phyloP scores from a whole-genome alignment of 805 yeast genomes.

The Saccharomycopsis sp. region DNA sequence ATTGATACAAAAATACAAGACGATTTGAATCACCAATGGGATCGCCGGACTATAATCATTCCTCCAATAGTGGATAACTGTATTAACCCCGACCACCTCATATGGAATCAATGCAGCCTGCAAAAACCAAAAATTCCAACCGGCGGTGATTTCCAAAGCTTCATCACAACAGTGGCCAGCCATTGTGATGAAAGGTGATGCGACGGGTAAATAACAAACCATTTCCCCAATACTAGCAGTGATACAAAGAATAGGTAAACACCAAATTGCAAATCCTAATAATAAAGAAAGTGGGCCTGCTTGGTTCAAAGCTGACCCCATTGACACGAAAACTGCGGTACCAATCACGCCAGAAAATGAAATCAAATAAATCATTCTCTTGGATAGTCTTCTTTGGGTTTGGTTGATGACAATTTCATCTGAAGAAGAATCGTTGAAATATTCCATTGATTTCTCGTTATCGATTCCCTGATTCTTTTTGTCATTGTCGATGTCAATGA shows the following conservation, averaged over 20 bases:
- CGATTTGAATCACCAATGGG: conserved; percentile 58
- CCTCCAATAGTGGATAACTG: conserved; percentile 76
- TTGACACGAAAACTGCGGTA: conserved; percentile 69
- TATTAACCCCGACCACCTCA: conserved; percentile 74
- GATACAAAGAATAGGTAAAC: conserved; percentile 57
- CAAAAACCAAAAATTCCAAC: conserved; percentile 74
- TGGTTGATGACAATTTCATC: conserved; percentile 4
- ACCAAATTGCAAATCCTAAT: conserved; percentile 62
- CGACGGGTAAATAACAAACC: conserved; percentile 68
- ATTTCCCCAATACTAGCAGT: conserved; percentile 73
- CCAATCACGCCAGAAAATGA: conserved; percentile 82
- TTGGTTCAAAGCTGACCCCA: conserved; percentile 52
- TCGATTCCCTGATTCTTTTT: background rate
- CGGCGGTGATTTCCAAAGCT: conserved; percentile 66
- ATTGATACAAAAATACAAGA: conserved; percentile 56
- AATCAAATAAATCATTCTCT: conserved; percentile 68
- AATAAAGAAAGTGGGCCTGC: conserved; percentile 69
- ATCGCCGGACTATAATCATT: conserved; percentile 69
- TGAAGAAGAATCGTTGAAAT: background rate
- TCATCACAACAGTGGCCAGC: conserved; percentile 73
- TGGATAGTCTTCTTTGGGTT: conserved; percentile 17
- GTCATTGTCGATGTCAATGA: background rate
- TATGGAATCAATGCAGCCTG: conserved; percentile 76
- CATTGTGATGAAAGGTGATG: conserved; percentile 69
- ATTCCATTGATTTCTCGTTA: background rate